Conservation (phyloP, 805 yeast genomes). For the Candida odintsovae region DNA sequence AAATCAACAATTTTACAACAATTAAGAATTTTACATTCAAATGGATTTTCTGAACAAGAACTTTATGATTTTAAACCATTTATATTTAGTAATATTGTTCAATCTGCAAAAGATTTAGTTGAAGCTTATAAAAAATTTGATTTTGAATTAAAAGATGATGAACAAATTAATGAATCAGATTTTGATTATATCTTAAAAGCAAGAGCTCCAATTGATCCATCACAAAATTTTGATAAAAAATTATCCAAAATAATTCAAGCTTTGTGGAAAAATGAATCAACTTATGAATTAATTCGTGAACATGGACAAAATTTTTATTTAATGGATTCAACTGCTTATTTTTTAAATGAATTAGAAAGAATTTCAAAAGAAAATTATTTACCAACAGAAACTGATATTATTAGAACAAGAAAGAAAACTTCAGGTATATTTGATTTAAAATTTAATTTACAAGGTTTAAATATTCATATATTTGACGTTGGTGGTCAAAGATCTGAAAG, state of each 20-base stretch:
- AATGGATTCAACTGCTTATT: conserved; percentile 80
- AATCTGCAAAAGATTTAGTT: conserved; percentile 66
- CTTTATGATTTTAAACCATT: conserved; percentile 68
- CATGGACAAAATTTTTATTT: conserved; percentile 71
- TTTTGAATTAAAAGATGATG: conserved; percentile 26
- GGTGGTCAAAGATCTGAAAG: conserved; percentile 97
- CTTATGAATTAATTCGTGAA: conserved; percentile 48
- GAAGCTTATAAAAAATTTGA: conserved; percentile 55
- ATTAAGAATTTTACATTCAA: conserved; percentile 34
- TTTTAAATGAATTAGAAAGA: conserved; percentile 60
- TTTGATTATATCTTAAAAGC: conserved; percentile 14
- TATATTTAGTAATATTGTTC: conserved; percentile 71
- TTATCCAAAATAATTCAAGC: conserved; percentile 43
- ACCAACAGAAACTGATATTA: conserved; percentile 72
- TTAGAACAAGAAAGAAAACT: conserved; percentile 86
- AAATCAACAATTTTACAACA: conserved; percentile 43
- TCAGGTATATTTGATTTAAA: conserved; percentile 85
- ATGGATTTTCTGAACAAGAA: conserved; percentile 48
- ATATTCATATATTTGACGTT: conserved; percentile 70
- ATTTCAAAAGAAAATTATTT: conserved; percentile 55
- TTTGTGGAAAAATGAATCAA: conserved; percentile 54
- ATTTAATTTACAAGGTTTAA: conserved; percentile 66
- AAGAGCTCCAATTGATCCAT: conserved; percentile 44
- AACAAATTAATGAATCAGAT: conserved; percentile 27
- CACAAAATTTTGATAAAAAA: conserved; percentile 42